Base-by-base conservation (phyloP, 441 rosid species). In the Capsella rubella region DNA sequence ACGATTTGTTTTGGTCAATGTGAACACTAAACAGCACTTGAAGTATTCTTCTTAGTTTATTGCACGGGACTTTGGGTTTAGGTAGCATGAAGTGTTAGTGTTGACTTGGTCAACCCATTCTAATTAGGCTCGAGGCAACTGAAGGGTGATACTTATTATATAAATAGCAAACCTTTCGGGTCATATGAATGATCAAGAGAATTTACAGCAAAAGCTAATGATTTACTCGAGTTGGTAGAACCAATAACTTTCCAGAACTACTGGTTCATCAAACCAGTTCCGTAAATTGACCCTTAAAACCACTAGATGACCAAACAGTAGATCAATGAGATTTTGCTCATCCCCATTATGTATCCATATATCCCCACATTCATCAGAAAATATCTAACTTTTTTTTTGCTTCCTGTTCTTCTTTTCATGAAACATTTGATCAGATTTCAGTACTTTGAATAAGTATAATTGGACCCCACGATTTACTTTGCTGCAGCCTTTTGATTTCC, bases 381-480 rank as follows among this genome's bases (percentile, higher is more conserved):
- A 34, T 55, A 55, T 64, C 31, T 34, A 15, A 31, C 29, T 55
- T 46, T 47, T 31, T 31, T 32, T 32, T 32, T 47, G 72, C 37
- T 67, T 73, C 49, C 6, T 29, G 1, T 27, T 60, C 31, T 50
- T 67, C 29, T 31, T 52, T 47, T 28, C 39, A 67, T 74, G 31
- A 45, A 27, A 67, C 9, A 60, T 59, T 60, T 34, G 35, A 60
- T 52, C 78, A 51, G 31, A 32, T 75, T 51, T 52, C 32, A 43
- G 27, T 52, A 62, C 62, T 16, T 60, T 61, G 64, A 75, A 75
- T 54, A 62, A 62, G 70, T 54, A 62, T 25, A 52, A 32, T 37
- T 46, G 79, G 71, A 69, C 18, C 79, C 79, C 71, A 76, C 79
- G 46, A 63, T 69, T 62, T 39, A 75, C 63, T 75, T 75, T 63